Evolutionary conservation across 495 filamentous ascomycete genomes (phyloP).

Genomic region (Cercophora scortea): DNA sequence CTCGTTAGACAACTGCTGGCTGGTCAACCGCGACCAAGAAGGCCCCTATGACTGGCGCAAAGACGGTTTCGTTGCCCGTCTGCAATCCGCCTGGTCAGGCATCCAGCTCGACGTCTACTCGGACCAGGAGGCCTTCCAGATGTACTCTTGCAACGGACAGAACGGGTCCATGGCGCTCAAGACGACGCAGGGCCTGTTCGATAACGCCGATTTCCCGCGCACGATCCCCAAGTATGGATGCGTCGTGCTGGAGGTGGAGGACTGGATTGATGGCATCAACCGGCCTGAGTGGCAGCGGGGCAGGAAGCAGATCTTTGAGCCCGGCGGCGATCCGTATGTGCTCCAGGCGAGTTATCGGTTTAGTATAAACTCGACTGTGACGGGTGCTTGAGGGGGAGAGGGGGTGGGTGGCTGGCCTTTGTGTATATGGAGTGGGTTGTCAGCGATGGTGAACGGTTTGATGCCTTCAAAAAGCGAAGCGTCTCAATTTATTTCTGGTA

Average conservation of each 20-base stretch:
- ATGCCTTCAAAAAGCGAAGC: no score
- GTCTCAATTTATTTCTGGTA: no score
- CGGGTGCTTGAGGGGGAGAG: slow-evolving; percentile 1
- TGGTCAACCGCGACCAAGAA: slow-evolving; percentile 36
- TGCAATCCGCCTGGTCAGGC: slow-evolving; percentile 57
- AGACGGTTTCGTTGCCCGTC: slow-evolving; percentile 50
- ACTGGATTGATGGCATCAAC: slow-evolving; percentile 79
- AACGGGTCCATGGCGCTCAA: slow-evolving; percentile 59
- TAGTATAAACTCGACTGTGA: slow-evolving; percentile 28
- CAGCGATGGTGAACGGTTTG: no score
- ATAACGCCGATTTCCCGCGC: slow-evolving; percentile 30
- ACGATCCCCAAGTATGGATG: slow-evolving; percentile 62
- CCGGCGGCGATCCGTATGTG: slow-evolving; percentile 53
- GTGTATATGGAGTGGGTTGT: no score
- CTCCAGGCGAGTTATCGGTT: slow-evolving; percentile 62
- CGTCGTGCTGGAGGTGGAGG: slow-evolving; percentile 59
- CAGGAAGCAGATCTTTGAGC: slow-evolving; percentile 54
- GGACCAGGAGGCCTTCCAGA: slow-evolving; percentile 71
- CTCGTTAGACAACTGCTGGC: slow-evolving; percentile 43
- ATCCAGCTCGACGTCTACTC: slow-evolving; percentile 66
- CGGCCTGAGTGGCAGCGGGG: slow-evolving; percentile 66
- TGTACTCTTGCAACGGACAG: slow-evolving; percentile 68
- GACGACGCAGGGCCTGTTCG: slow-evolving; percentile 51
- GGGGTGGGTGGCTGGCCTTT: background rate
- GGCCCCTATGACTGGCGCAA: slow-evolving; percentile 47